Evolutionary conservation across 2,329 filamentous ascomycete genomes (phyloP), one percentile per base, ranked within the genome.

Genomic region (Emergomyces africanus): DNA sequence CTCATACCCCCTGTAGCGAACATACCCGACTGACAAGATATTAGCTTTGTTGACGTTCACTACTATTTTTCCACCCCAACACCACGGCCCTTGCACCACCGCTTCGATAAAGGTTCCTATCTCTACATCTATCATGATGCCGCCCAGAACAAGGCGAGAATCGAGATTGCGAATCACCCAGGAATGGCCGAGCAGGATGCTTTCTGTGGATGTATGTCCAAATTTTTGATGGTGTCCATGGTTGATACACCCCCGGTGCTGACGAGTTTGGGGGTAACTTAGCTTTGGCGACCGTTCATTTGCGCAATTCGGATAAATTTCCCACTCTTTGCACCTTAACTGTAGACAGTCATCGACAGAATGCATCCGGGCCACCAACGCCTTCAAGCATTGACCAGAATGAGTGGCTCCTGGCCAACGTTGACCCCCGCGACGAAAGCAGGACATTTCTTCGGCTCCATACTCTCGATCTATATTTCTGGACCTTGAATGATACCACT

Each of bases 91-190:
- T 70, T 75, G 41, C 80, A 84, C 64, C 81, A 86, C 68, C 81
- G 83, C 55, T 86, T 86, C 70, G 81, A 83, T 65, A 84, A 83
- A 66, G 76, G 79, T 61, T 85, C 82, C 54, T 86, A 86, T 71
- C 74, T 86, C 62, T 86, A 86, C 69, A 71, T 86, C 57, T 84
- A 83, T 70, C 78, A 83, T 69, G 80, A 83, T 65, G 74, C 78
- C 10, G 73, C 74, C 55, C 75, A 78, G 61, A 76, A 77, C 55
- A 79, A 75, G 60, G 77, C 78, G 15, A 78, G 83, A 62, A 70
- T 86, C 55, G 83, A 86, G 70, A 74, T 86, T 61, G 83, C 83
- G 39, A 85, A 86, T 67, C 78, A 84, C 68, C 80, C 83, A 10
- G 82, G 83, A 30, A 83, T 81, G 10, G 73, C 79, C 20, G 78